Evolutionary conservation across 1,284 basidiomycete genomes (phyloP).

Genomic region (Rhodotorula sp.): DNA sequence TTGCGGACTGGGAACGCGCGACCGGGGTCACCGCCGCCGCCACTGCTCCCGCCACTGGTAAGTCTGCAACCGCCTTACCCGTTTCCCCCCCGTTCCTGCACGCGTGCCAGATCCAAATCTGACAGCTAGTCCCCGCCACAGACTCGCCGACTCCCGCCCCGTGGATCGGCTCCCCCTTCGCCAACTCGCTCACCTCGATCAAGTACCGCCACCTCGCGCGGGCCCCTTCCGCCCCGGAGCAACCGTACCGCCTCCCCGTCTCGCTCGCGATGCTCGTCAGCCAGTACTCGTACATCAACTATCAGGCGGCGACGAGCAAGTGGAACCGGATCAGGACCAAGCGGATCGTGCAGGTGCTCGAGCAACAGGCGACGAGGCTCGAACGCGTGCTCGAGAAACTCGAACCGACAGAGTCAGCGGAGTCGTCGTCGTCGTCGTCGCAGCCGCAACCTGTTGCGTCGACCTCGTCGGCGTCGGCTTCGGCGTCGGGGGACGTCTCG

Average conservation of each 20-base stretch:
- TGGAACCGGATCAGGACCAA: constrained; percentile 22
- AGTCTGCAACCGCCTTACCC: no score
- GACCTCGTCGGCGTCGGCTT: not conserved
- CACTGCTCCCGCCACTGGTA: not conserved
- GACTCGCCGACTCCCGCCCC: no score
- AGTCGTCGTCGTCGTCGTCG: not conserved
- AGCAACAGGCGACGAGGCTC: constrained; percentile 22
- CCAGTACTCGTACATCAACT: constrained; percentile 7
- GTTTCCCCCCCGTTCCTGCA: no score
- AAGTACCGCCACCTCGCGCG: constrained; percentile 5
- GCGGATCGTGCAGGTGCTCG: constrained; percentile 22
- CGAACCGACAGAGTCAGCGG: constrained; percentile 3
- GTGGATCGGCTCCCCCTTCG: not conserved
- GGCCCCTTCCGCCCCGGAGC: not conserved
- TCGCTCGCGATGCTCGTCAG: constrained; percentile 22
- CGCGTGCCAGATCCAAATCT: no score
- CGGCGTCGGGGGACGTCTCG: not conserved
- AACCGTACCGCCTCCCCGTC: constrained; percentile 30
- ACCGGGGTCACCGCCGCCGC: constrained; percentile 1
- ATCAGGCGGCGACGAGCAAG: constrained; percentile 21
- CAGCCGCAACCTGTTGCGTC: not conserved
- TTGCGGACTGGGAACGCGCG: constrained; percentile 22
- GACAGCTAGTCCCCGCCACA: no score
- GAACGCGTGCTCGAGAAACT: constrained; percentile 20
- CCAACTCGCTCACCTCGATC: constrained; percentile 3